Evolutionary conservation across 2,329 filamentous ascomycete genomes (phyloP).

Genomic region (Allantophomopsis cytisporea): DNA sequence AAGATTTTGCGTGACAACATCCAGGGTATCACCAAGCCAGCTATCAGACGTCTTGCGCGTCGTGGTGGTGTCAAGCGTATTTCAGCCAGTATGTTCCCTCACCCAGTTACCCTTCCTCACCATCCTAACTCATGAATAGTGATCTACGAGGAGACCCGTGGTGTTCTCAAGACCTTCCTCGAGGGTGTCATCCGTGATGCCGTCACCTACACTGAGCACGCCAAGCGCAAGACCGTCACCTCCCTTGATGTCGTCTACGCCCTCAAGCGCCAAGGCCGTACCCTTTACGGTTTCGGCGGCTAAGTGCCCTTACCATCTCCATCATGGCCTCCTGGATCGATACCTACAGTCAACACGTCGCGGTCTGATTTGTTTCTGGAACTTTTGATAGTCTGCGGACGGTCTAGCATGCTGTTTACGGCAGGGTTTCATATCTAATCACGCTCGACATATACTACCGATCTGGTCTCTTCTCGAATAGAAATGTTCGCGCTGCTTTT

Average conservation of each 20-base stretch:
- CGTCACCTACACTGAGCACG: constrained; percentile 71
- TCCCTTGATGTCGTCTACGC: constrained; percentile 51
- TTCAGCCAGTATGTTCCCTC: constrained; percentile 59
- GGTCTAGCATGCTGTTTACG: constrained; percentile 23
- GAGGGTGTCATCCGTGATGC: constrained; percentile 70
- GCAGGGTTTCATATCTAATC: constrained; percentile 10
- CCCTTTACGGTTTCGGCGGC: constrained; percentile 56
- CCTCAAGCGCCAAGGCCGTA: constrained; percentile 48
- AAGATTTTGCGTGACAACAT: constrained; percentile 99
- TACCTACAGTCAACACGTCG: background rate
- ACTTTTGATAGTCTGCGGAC: constrained; percentile 20
- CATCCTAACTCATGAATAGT: constrained; percentile 24
- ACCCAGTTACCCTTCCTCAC: background rate
- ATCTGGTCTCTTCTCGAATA: constrained; percentile 11
- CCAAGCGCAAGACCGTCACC: constrained; percentile 60
- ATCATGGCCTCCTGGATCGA: background rate
- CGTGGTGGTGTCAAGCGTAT: constrained; percentile 99
- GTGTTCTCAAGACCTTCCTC: constrained; percentile 75
- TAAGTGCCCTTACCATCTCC: constrained; percentile 18
- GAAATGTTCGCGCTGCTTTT: constrained; percentile 12
- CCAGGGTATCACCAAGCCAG: constrained; percentile 97
- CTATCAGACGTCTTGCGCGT: constrained; percentile 94
- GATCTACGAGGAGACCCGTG: constrained; percentile 75
- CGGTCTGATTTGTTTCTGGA: constrained; percentile 6
- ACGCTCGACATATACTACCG: background rate